phyloP scores from a whole-genome alignment of 805 yeast genomes.

The Yarrowia sp. region DNA sequence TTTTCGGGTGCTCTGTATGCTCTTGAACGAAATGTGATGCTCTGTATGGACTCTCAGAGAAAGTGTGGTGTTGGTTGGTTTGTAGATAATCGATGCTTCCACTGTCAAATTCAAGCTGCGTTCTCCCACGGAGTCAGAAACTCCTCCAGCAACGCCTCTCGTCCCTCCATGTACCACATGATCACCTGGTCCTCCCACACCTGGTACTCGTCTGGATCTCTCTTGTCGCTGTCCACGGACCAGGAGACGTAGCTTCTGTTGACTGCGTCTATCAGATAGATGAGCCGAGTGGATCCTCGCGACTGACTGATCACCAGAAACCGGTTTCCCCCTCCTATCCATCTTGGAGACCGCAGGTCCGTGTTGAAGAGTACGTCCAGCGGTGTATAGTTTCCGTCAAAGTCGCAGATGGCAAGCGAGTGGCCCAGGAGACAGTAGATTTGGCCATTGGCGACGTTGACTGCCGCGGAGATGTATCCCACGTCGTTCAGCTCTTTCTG shows the following conservation, averaged over 20 bases:
- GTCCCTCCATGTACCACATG: not conserved
- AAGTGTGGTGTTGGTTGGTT: too few relatives aligned
- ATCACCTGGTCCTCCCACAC: not conserved
- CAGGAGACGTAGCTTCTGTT: not conserved
- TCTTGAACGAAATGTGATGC: too few relatives aligned
- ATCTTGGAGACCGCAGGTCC: not conserved
- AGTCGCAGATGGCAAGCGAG: not conserved
- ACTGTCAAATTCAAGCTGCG: too few relatives aligned
- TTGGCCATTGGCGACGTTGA: not conserved
- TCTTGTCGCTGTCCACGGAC: not conserved
- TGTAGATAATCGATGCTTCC: too few relatives aligned
- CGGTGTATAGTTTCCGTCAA: not conserved
- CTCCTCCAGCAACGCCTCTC: not conserved
- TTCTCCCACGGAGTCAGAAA: too few relatives aligned
- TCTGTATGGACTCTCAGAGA: too few relatives aligned
- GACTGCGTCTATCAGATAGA: not conserved
- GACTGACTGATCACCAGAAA: not conserved
- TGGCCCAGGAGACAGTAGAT: slow-evolving; percentile 1
- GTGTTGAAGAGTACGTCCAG: not conserved
- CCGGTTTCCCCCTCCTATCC: not conserved
- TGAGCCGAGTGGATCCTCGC: not conserved
- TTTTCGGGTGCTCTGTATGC: too few relatives aligned
- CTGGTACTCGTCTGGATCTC: slow-evolving; percentile 7
- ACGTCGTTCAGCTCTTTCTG: not conserved
- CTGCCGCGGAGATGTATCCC: not conserved